phyloP scores from a whole-genome alignment of 768 basidiomycete species.

The Mrakia hoshinonis region DNA sequence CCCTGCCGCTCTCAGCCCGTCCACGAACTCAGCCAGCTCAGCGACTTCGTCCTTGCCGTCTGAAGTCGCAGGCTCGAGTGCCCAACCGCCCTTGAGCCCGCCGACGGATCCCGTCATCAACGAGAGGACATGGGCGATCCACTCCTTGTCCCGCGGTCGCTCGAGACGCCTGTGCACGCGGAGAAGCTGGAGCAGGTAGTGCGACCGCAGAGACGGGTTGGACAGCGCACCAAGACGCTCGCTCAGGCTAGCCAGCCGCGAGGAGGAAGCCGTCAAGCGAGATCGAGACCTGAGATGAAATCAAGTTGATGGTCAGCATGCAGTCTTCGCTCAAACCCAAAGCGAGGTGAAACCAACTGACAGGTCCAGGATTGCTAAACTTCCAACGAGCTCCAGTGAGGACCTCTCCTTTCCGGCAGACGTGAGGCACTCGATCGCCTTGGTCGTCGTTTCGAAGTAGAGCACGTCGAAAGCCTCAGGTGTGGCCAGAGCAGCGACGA shows the following conservation, averaged over 20 bases:
- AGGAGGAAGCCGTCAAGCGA: conserved; percentile 21
- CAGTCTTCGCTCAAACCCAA: no score
- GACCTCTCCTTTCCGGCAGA: conserved; percentile 68
- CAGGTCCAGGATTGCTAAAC: conserved; percentile 80
- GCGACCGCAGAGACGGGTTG: conserved; percentile 32
- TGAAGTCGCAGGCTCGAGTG: not conserved
- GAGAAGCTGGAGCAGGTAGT: conserved; percentile 66
- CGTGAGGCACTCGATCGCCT: conserved; percentile 70
- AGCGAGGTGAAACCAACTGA: conserved; percentile 48
- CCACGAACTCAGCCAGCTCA: conserved; percentile 32
- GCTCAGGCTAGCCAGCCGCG: conserved; percentile 33
- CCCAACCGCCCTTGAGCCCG: conserved; percentile 27
- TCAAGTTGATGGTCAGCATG: no score
- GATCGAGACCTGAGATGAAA: conserved; percentile 24
- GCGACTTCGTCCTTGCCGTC: conserved; percentile 28
- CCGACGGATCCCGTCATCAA: conserved; percentile 65
- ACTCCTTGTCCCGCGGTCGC: conserved; percentile 60
- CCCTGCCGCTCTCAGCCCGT: conserved; percentile 32
- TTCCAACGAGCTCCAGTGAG: conserved; percentile 69
- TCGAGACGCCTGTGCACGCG: conserved; percentile 55
- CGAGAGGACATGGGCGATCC: conserved; percentile 67
- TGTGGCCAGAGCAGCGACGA: conserved; percentile 53
- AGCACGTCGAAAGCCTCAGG: conserved; percentile 63
- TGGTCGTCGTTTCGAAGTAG: conserved; percentile 66
- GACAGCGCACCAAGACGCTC: conserved; percentile 31